Base-by-base conservation (phyloP, 1,139 yeast species). In the Taphrina communis region DNA sequence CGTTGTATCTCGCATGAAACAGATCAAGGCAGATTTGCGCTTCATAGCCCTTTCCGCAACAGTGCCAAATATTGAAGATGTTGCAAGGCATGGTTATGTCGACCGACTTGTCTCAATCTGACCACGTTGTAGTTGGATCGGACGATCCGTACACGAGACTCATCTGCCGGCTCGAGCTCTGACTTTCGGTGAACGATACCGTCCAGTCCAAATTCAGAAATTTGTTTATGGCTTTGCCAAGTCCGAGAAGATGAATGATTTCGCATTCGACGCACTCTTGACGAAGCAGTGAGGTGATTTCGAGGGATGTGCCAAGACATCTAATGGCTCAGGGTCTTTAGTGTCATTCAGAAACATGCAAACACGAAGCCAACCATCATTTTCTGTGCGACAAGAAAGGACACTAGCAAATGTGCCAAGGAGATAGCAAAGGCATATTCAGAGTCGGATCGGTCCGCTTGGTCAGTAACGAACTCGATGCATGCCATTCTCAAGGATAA, bases 21-120 rank as follows among this genome's bases (percentile, higher is more conserved):
- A 77, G 38, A 74, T 82, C 71, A 78, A 82, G 55, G 61, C 70
- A 0, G 71, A 75, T 25, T 71, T 84, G n/a, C 78, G 88, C 70
- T 78, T 85, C 17, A 75, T 85, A 36, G 86, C 86, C 0, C 76
- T 84, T 1, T 84, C 87, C 36, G 88, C 88, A 0, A 84, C 87
- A 0, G 81, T 85, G 12, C 84, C 86, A 0, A 85, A 85, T 71
- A 80, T 83, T 9, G 75, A 77, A 1, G 87, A 85, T 73, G 76
- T 85, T 1, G 80, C 86, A 0, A 71, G 71, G 0, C 85, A 87
- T 87, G 70, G 36, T 11, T 21, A 4, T 25, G 31, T 2, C 2
- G 36, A 50, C 4, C 2, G 17, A n/a, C 48, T n/a, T 1, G 19
- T 44, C 5, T 6, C 5, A 17, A 11, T 44, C 53, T 50, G 36